These are phyloP conservation scores for Nakazawaea ernobii DNA, from an alignment of 805 yeast genomes.

Conservation along the genomic window DNA sequence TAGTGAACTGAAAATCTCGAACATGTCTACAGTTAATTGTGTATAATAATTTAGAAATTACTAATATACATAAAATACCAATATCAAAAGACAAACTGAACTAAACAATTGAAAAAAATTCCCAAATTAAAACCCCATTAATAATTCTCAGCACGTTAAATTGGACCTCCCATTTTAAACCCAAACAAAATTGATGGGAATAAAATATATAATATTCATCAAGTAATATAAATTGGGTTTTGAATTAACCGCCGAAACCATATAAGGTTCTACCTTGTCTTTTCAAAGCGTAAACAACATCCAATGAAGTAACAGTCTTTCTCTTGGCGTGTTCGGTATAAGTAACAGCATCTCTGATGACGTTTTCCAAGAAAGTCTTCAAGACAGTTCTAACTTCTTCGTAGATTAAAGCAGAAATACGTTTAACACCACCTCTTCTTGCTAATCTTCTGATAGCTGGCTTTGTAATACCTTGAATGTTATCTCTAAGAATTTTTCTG, in stretches of 20 bases:
- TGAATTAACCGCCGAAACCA: conserved; percentile 97
- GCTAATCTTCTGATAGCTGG: conserved; percentile 99
- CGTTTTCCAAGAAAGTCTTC: conserved; percentile 92
- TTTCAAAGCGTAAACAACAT: conserved; percentile 98
- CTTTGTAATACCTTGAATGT: conserved; percentile 99
- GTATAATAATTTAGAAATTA: no score
- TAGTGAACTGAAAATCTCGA: no score
- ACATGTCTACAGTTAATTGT: no score
- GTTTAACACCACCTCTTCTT: conserved; percentile 99
- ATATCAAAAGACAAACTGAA: not conserved
- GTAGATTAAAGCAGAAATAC: conserved; percentile 97
- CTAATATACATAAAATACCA: not conserved
- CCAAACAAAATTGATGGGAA: not conserved
- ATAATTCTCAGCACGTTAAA: not conserved
- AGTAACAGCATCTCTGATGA: conserved; percentile 98
- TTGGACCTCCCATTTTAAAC: not conserved
- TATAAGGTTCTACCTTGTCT: conserved; percentile 99
- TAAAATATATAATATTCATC: not conserved
- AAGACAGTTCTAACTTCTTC: conserved; percentile 98
- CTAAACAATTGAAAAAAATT: not conserved
- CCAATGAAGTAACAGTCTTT: conserved; percentile 98
- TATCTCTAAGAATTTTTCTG: conserved; percentile 98
- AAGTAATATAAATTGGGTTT: conserved; percentile 1
- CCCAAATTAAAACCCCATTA: not conserved
- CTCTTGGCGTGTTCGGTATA: conserved; percentile 99